phyloP scores from a whole-genome alignment of 208 protist species.

The Leishmania turanica region DNA sequence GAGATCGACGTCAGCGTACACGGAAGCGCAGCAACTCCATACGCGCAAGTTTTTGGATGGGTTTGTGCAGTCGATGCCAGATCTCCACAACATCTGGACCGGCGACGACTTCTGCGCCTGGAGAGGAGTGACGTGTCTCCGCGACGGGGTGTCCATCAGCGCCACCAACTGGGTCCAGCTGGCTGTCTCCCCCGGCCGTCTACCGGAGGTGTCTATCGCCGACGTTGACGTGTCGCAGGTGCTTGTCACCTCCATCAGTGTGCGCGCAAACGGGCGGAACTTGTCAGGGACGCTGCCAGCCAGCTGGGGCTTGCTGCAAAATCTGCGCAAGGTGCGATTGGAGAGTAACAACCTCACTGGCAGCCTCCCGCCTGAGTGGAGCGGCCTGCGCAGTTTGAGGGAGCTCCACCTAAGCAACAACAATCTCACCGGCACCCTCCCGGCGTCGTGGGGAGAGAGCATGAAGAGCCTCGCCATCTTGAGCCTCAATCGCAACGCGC shows the following conservation, averaged over 20 bases:
- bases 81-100: background rate
- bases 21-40: constrained; percentile 10
- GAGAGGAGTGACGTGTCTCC: constrained; percentile 1
- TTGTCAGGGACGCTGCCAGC: background rate
- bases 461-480: background rate
- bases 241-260: background rate
- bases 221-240: constrained; percentile 3
- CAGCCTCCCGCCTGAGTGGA: constrained; percentile 4
- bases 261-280: background rate
- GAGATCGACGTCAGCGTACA: constrained; percentile 1
- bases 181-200: background rate
- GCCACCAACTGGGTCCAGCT: background rate
- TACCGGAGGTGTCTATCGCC: constrained; percentile 13
- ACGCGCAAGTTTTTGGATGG: constrained; percentile 7
- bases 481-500: constrained; percentile 1
- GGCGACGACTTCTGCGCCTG: constrained; percentile 18
- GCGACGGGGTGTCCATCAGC: constrained; percentile 2
- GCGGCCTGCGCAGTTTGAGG: background rate
- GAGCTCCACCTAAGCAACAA: background rate
- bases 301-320: constrained; percentile 3
- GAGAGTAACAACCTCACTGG: background rate
- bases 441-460: background rate
- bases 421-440: background rate
- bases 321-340: background rate
- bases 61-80: constrained; percentile 14